Conservation (phyloP, 179 eudicot species). For the Vitellaria paradoxa region DNA sequence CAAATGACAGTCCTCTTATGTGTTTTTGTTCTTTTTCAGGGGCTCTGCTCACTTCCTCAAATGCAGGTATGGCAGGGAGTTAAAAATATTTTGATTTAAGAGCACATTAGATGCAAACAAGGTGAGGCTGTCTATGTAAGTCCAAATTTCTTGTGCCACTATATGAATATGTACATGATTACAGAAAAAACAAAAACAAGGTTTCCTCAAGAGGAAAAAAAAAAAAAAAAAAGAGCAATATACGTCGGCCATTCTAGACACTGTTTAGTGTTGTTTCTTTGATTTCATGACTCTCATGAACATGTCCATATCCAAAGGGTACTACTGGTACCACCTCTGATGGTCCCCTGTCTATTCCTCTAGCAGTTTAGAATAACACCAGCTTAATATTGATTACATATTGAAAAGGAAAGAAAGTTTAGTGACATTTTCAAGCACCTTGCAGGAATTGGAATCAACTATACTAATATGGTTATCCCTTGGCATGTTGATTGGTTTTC, state of each 20-base stretch:
- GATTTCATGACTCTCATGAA: neutral
- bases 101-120: neutral
- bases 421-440: too few species aligned
- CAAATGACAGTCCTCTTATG: neutral
- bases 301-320: neutral
- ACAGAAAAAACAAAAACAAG: neutral
- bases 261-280: too few species aligned
- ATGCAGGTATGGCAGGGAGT: conserved; percentile 1
- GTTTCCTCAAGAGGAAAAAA: neutral
- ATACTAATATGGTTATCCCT: too few species aligned
- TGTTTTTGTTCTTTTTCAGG: conserved; percentile 1
- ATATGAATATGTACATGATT: neutral
- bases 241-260: too few species aligned
- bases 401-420: too few species aligned
- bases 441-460: too few species aligned
- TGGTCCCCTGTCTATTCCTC: neutral
- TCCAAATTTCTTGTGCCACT: neutral
- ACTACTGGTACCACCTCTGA: neutral
- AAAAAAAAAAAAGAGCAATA: neutral
- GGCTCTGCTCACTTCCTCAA: neutral
- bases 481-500: too few species aligned
- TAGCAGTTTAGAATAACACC: neutral
- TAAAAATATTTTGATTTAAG: neutral
- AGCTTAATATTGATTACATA: neutral
- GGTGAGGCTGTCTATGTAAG: neutral